A percentile compares a stretch with the other conserved stretches of the same genome.
These are phyloP conservation scores for Kwoniella newhampshirensis DNA, from an alignment of 768 basidiomycete species.

Conservation along the genomic window DNA sequence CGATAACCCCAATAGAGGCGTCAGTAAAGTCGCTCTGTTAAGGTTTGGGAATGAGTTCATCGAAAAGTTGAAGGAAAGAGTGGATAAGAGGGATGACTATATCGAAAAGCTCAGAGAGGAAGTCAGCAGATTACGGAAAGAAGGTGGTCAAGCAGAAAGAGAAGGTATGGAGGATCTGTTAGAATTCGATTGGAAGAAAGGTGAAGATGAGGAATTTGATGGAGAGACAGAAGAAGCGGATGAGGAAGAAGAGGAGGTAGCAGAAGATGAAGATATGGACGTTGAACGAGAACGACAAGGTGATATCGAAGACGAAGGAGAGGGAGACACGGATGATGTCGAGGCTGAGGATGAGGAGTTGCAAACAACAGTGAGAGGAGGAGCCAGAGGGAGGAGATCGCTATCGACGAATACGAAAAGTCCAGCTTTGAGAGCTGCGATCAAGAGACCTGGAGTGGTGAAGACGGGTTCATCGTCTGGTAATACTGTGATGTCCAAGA, in stretches of 20 bases:
- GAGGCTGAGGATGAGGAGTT: not conserved
- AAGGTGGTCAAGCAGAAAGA: slow-evolving; percentile 41
- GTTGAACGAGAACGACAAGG: not conserved
- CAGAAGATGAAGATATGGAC: slow-evolving; percentile 2
- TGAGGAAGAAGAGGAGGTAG: slow-evolving; percentile 3
- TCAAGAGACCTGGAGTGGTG: too few relatives aligned
- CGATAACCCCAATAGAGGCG: slow-evolving; percentile 91
- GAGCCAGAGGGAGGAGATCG: too few relatives aligned
- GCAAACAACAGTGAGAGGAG: not conserved
- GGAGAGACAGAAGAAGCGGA: not conserved
- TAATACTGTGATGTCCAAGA: not conserved
- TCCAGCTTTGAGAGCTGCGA: too few relatives aligned
- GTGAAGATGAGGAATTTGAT: slow-evolving; percentile 54
- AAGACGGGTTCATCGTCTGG: not conserved
- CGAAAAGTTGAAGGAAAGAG: slow-evolving; percentile 68
- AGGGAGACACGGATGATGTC: not conserved
- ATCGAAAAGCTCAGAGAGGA: slow-evolving; percentile 68
- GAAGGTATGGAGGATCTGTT: slow-evolving; percentile 53
- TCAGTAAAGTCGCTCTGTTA: slow-evolving; percentile 88
- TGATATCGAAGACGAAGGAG: not conserved
- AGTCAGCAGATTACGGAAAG: slow-evolving; percentile 59
- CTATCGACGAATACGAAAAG: too few relatives aligned
- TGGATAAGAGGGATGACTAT: slow-evolving; percentile 78
- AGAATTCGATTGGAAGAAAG: slow-evolving; percentile 52
- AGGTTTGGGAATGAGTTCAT: slow-evolving; percentile 90